Conservation (phyloP, 352 stramenopile genomes). For the Phytophthora sp. region DNA sequence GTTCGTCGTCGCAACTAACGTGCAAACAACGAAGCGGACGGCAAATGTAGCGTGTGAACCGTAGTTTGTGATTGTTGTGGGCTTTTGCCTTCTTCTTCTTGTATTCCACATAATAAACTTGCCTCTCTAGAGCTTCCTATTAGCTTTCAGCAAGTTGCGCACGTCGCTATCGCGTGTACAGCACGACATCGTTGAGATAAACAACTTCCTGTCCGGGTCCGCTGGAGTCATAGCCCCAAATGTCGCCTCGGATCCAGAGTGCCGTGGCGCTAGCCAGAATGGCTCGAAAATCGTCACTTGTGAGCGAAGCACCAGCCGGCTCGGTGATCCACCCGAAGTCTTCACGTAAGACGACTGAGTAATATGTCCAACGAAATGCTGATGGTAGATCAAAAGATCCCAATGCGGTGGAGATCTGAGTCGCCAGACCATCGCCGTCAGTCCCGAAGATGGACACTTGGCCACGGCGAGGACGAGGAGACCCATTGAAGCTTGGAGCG, state of each 20-base stretch:
- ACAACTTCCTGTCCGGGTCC: conserved; percentile 71
- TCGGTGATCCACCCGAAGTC: conserved; percentile 82
- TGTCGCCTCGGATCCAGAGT: conserved; percentile 71
- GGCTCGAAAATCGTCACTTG: conserved; percentile 34
- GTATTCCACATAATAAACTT: conserved; percentile 14
- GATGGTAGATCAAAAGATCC: conserved; percentile 57
- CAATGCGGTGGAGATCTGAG: conserved; percentile 54
- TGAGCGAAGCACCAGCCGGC: conserved; percentile 39
- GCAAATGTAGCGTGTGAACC: conserved; percentile 6
- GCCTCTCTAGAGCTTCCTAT: conserved; percentile 14
- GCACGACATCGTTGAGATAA: conserved; percentile 70
- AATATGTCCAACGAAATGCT: conserved; percentile 56
- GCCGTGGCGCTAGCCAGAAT: conserved; percentile 37
- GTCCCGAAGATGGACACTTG: conserved; percentile 58
- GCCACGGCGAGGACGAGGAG: conserved; percentile 50
- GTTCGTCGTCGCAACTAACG: conserved; percentile 37
- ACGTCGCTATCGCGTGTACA: conserved; percentile 50
- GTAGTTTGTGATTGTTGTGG: conserved; percentile 18
- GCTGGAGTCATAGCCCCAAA: conserved; percentile 55
- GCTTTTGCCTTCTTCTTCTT: neutral
- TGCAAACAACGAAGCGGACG: neutral
- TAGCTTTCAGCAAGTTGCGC: too few species aligned
- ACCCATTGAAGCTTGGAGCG: conserved; percentile 71
- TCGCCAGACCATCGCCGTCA: neutral
- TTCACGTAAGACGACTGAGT: conserved; percentile 69